A percentile compares a stretch with the other conserved stretches of the same genome.
phyloP scores from a whole-genome alignment of 768 basidiomycete genomes.

The Tylopilus subfusipes region DNA sequence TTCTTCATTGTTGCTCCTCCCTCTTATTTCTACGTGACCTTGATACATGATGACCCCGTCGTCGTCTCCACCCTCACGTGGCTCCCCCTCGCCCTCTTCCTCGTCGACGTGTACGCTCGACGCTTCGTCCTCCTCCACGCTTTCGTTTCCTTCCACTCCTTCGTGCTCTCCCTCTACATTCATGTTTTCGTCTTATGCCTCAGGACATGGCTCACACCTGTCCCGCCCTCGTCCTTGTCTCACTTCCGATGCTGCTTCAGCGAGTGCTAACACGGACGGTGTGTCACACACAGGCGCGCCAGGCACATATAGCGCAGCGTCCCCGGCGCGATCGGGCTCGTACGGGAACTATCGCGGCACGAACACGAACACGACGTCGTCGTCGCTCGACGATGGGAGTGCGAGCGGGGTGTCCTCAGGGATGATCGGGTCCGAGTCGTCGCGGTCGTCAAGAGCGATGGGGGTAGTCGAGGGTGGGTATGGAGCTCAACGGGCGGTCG shows the following conservation, averaged over 20 bases:
- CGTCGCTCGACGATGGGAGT: slow-evolving; percentile 19
- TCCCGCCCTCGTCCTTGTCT: background rate
- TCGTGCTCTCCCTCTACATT: background rate
- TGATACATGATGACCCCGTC: slow-evolving; percentile 5
- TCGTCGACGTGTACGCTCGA: slow-evolving; percentile 1
- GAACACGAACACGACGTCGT: slow-evolving; percentile 13
- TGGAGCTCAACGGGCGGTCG: background rate
- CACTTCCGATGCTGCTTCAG: background rate
- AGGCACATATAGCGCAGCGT: slow-evolving; percentile 14
- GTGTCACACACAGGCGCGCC: slow-evolving; percentile 12
- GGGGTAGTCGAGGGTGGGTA: background rate
- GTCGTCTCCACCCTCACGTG: background rate
- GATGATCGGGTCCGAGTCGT: slow-evolving; percentile 11
- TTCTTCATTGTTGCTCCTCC: background rate
- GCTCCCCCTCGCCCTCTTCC: background rate
- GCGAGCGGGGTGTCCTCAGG: slow-evolving; percentile 15
- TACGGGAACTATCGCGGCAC: slow-evolving; percentile 22
- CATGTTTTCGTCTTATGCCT: background rate
- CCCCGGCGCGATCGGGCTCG: slow-evolving; percentile 25
- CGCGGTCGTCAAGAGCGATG: slow-evolving; percentile 1
- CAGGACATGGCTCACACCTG: background rate
- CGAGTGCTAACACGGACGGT: slow-evolving; percentile 10
- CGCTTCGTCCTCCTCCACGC: slow-evolving; percentile 6
- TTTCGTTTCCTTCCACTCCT: background rate
- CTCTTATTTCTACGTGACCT: background rate